A percentile compares a stretch with the other conserved stretches of the same genome.
Conservation (phyloP, 1,139 yeast species). For the Blastobotrys illinoisensis region DNA sequence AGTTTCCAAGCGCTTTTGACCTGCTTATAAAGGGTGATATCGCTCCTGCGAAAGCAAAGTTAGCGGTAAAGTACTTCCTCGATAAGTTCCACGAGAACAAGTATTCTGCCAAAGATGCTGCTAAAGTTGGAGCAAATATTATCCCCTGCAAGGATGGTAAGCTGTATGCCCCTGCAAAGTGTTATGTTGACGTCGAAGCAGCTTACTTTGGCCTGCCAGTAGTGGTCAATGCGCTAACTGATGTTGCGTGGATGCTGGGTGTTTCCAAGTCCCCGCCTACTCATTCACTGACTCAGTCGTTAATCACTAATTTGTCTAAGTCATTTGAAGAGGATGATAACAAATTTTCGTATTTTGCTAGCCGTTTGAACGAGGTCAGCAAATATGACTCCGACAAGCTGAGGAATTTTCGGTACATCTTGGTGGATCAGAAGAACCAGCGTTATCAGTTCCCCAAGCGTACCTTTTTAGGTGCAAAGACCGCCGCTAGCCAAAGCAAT, state of each 20-base stretch:
- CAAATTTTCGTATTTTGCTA: slow-evolving; percentile 32
- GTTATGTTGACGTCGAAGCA: slow-evolving; percentile 25
- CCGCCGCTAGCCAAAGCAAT: not conserved
- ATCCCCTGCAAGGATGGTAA: slow-evolving; percentile 22
- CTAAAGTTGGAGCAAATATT: slow-evolving; percentile 15
- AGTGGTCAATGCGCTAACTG: slow-evolving; percentile 21
- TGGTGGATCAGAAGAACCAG: slow-evolving; percentile 4
- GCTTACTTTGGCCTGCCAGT: slow-evolving; percentile 32
- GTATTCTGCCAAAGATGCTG: slow-evolving; percentile 18
- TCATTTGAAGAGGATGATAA: slow-evolving; percentile 20
- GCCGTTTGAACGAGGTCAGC: slow-evolving; percentile 5
- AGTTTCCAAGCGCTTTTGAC: slow-evolving; percentile 24
- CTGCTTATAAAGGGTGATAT: slow-evolving; percentile 21
- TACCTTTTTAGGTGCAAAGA: slow-evolving; percentile 19
- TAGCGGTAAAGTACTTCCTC: slow-evolving; percentile 30
- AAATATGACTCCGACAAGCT: slow-evolving; percentile 11
- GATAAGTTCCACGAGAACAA: slow-evolving; percentile 23
- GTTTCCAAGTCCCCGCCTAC: slow-evolving; percentile 29
- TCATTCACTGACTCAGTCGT: slow-evolving; percentile 17
- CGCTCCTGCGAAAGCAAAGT: slow-evolving; percentile 15
- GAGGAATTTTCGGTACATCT: slow-evolving; percentile 1
- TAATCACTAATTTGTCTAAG: slow-evolving; percentile 26
- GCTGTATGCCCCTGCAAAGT: slow-evolving; percentile 24
- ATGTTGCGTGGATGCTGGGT: slow-evolving; percentile 32
- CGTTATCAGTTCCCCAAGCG: slow-evolving; percentile 23